phyloP scores from a whole-genome alignment of 345 rosid genomes.

The Euphorbia lathyris region DNA sequence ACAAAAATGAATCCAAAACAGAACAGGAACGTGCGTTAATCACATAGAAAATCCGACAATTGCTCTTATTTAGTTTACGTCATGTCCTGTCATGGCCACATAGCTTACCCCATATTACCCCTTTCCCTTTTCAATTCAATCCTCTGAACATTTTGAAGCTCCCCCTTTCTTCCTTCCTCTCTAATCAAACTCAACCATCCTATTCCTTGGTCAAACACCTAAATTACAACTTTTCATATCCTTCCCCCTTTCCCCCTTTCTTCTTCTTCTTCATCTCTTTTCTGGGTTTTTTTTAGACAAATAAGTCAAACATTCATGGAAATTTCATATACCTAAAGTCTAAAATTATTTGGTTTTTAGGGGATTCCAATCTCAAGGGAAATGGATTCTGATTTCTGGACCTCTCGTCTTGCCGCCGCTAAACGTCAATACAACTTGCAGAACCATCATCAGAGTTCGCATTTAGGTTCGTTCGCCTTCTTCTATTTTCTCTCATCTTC shows the following conservation, averaged over 20 bases:
- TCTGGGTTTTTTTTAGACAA: background rate
- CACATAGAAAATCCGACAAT: conserved; percentile 5
- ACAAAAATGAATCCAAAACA: background rate
- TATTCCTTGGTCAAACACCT: too few relatives aligned
- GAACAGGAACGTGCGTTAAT: conserved; percentile 2
- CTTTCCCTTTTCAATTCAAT: conserved; percentile 7
- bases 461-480: conserved; percentile 35
- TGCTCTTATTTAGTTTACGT: conserved; percentile 10
- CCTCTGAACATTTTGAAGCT: background rate
- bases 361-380: background rate
- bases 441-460: conserved; percentile 46
- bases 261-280: background rate
- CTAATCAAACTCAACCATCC: too few relatives aligned
- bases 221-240: background rate
- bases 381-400: conserved; percentile 65
- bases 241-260: background rate
- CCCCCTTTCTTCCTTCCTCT: too few relatives aligned
- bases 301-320: conserved; percentile 9
- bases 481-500: background rate
- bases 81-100: conserved; percentile 10
- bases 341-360: background rate
- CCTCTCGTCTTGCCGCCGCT: conserved; percentile 55
- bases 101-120: background rate
- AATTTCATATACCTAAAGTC: background rate
- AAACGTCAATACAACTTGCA: conserved; percentile 50